Evolutionary conservation across 106 monocot species (phyloP), one percentile per base, ranked within the genome.

Genomic region (Phalaenopsis equestris): DNA sequence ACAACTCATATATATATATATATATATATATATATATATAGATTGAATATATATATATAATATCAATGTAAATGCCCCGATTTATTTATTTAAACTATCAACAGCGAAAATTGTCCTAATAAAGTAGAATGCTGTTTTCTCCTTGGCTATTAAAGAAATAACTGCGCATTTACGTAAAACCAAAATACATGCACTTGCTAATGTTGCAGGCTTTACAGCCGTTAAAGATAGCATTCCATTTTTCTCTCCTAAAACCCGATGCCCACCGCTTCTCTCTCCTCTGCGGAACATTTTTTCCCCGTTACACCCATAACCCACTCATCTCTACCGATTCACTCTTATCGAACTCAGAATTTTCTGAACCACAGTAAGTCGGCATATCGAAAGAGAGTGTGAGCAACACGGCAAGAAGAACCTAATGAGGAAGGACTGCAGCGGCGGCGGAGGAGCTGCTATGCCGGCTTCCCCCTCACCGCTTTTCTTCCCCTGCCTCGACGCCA

Each of bases 401-500:
- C 1, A 76, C 4, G 10, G 42, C 49, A 76, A 19, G 14, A 76
- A 23, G 41, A 43, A 3, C 10, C 30, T 30, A 49, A 76, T 76
- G 76, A 76, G 49, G 76, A 76, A 76, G 49, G 76, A 76, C 49
- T 39, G 76, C 43, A 45, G 74, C 74, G 41, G 41, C 12, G 74
- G 41, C 75, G 75, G 48, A 76, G 76, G 48, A 76, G 76, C 49
- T 0, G 49, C 76, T 11, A 49, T 76, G 21, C 15, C 42, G 24
- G 24, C 49, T 3, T 23, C 48, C 76, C 48, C 76, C 9, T 76
- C 76, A 24, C 76, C 12, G 47, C 76, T 74, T 39, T 64, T 78
- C 24, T 48, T 72, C 68, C 67, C 85, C 8, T 90, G 90, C 83
- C 79, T 87, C 15, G 85, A 87, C 79, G 67, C 82, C 46, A 90